Evolutionary conservation across 2,329 filamentous ascomycete genomes (phyloP), one percentile per base, ranked within the genome.

Genomic region (Dactylellina haptotyla): DNA sequence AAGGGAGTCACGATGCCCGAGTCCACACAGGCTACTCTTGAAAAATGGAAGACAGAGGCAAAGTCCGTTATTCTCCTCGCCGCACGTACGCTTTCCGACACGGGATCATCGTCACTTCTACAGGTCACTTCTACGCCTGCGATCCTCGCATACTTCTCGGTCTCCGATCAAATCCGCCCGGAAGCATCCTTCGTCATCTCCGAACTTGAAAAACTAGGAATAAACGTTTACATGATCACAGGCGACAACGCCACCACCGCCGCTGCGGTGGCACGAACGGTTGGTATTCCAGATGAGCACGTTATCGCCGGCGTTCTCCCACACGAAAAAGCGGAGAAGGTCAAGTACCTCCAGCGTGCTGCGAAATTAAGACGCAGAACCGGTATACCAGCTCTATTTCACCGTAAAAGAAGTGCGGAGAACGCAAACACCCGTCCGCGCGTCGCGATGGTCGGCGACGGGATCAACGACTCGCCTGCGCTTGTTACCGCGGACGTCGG

Each of bases 221-320:
- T 90, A 50, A 86, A 88, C 30, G 90, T 96, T 2, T 97, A 90
- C 88, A 96, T 97, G 92, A 88, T 97, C 37, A 96, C 92, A 0
- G 93, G 93, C 28, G 93, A 97, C 82, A 97, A 97, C 79, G 83
- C 84, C n/a, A 88, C 84, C n/a, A 97, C 93, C 0, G 93, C 93
- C 1, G 84, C 85, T 18, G 92, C 92, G 0, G 91, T 97, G 1
- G 93, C 90, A 0, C 82, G 84, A 1, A 87, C 87, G 78, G 84
- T 97, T 16, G 91, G 91, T 20, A 97, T 97, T 75, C 85, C 87
- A 0, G 78, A 84, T 0, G 82, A 84, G 62, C 91, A 96, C 79
- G 89, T 97, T 76, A 90, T 96, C 75, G 92, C 93, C 9, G 92
- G 92, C 75, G 92, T 97, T 3, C 86, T 97, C 9, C 93, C 94